Evolutionary conservation across 2,329 filamentous ascomycete genomes (phyloP).

Genomic region (Fragosphaeria purpurea): DNA sequence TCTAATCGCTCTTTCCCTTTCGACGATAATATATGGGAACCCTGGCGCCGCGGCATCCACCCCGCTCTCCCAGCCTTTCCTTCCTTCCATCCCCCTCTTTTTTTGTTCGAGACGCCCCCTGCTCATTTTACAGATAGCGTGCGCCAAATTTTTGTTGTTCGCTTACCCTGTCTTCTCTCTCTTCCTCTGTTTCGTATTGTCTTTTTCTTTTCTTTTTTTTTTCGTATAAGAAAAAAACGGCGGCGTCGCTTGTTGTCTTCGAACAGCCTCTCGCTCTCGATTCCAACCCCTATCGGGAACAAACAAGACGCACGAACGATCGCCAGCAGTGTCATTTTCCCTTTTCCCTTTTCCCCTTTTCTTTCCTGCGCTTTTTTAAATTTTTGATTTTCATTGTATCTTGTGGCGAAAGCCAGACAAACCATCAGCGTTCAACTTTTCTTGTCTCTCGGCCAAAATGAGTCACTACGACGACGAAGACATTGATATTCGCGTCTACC

Average conservation of each 20-base stretch:
- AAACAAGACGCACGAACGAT: not conserved
- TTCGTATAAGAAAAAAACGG: not conserved
- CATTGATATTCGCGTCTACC: constrained; percentile 39
- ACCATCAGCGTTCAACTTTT: not conserved
- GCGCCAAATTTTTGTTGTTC: not conserved
- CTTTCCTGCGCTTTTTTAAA: not conserved
- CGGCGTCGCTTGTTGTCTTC: too few species aligned
- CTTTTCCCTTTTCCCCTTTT: not conserved
- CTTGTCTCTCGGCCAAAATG: constrained; percentile 5
- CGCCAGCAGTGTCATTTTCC: not conserved
- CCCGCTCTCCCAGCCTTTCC: constrained; percentile 14
- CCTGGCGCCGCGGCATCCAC: constrained; percentile 5
- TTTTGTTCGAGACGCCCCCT: not conserved
- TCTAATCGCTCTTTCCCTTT: constrained; percentile 3
- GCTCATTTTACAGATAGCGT: not conserved
- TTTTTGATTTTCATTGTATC: not conserved
- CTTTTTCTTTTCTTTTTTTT: not conserved
- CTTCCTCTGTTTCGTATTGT: not conserved
- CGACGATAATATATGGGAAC: constrained; percentile 9
- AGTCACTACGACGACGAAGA: constrained; percentile 42
- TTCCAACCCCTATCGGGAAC: too few species aligned
- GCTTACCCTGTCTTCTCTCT: not conserved
- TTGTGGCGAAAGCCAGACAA: too few species aligned
- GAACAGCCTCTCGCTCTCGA: too few species aligned
- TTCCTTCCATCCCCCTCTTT: constrained; percentile 2